Base-by-base conservation (phyloP, 2,329 filamentous ascomycete genomes). In the Phyllachora maydis region DNA sequence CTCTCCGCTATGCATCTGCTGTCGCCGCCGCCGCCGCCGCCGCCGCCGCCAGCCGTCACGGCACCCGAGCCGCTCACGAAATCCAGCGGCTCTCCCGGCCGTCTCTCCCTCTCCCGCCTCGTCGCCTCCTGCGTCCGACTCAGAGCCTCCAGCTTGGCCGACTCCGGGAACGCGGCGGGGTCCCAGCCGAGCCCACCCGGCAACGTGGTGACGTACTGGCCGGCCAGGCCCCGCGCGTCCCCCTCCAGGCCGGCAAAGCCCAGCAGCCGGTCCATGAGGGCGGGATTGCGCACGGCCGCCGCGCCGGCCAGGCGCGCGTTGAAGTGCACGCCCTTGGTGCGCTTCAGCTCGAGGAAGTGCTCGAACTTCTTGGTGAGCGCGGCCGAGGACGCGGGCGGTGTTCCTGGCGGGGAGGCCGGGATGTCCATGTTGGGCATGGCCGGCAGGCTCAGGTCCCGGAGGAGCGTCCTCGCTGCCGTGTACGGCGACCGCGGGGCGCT, bases 391-490 rank as follows among this genome's bases (percentile, higher is more conserved):
- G 52, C 40, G 1, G 54, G 48, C 8, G 64, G 64, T 3, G 64
- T 63, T 13, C 64, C 64, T 1, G 72, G 69, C 1, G 77, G 77
- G 4, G 76, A 81, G 7, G 65, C 56, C 0, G 77, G 77, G 30
- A 88, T 81, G 34, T 69, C 56, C 37, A 81, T 65, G 46, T 79
- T 71, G 2, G 77, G 69, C 4, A 70, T 47, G 3, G 66, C 56
- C 3, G 78, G 78, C 20, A 85, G 58, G 13, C 78, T 88, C 19
- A 85, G 61, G 36, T 73, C 63, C 34, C 71, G 72, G 10, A 81
- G 50, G 12, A 69, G 48, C 14, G 65, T 55, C 32, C 75, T 69
- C 29, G 57, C 62, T 22, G 62, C 50, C 2, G 70, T 64, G 47
- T 81, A 79, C 1, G 75, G 75, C 1, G 74, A 83, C n/a, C 40